Base-by-base conservation (phyloP, 805 yeast species). In the Wickerhamiella dianesei region DNA sequence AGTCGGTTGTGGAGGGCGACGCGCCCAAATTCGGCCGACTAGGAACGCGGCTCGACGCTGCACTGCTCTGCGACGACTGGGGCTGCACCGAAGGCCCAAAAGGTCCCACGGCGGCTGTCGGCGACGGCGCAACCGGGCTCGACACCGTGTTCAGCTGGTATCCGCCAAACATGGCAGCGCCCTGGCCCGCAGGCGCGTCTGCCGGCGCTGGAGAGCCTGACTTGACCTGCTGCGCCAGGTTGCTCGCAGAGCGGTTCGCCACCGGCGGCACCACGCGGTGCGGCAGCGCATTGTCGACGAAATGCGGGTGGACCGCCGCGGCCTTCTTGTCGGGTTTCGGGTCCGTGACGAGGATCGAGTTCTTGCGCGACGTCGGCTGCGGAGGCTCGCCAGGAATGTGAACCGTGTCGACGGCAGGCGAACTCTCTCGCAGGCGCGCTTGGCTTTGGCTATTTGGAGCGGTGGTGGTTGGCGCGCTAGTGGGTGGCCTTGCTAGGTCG, bases 231-330 rank as follows among this genome's bases (percentile, higher is more conserved):
- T 19, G 41, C 8, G 16, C 32, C 9, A 18, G 18, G 16, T 13
- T 14, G n/a, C 20, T 18, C 17, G 41, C 14, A 5, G 25, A 12
- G 8, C 25, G 16, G 39, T 17, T 17, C 8, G 17, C 19, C 21
- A 14, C 16, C 9, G n/a, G 14, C 21, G 25, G 25, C 4, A 18
- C n/a, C 8, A 18, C 14, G 16, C 54, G 50, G 44, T 47, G 52
- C 18, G 53, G 56, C 35, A 41, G n/a, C 9, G 37, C 9, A 8
- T 45, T 36, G 43, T 56, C 60, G 8, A 50, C 56, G 35, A 56
- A 56, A 43, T 56, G 60, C 21, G 60, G 58, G 46, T 56, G 59
- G 13, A 13, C 40, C 41, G 21, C 54, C 44, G 41, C 41, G 41
- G 35, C 49, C 45, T 36, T 21, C 39, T 17, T 35, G 32, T 35